These are phyloP conservation scores for Epichloe hybrida DNA, from an alignment of 2,329 filamentous ascomycete genomes.

Conservation along the genomic window DNA sequence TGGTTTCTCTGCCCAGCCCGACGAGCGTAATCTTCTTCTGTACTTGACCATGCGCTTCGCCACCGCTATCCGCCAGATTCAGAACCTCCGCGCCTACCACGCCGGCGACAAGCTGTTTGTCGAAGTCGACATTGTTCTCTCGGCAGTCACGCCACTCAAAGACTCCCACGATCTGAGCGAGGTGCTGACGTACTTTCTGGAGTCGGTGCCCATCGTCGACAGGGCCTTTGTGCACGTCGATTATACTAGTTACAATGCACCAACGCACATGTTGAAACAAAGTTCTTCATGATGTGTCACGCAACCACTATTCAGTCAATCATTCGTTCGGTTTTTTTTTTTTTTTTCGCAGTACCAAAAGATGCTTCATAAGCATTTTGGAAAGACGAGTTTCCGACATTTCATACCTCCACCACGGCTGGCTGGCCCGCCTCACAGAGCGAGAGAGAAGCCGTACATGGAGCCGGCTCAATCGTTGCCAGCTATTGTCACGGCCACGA, in stretches of 20 bases:
- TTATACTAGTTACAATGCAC: slow-evolving; percentile 48
- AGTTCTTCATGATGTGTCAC: slow-evolving; percentile 6
- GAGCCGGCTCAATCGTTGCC: too few species aligned
- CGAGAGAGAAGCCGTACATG: too few species aligned
- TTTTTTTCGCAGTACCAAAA: neutral
- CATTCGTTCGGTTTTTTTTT: too few species aligned
- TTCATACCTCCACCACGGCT: too few species aligned
- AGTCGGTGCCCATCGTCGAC: slow-evolving; percentile 69
- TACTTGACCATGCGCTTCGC: slow-evolving; percentile 93
- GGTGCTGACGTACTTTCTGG: slow-evolving; percentile 69
- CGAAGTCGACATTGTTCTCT: slow-evolving; percentile 69
- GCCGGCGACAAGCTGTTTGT: slow-evolving; percentile 76
- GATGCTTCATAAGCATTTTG: too few species aligned
- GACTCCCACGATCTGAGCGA: slow-evolving; percentile 72
- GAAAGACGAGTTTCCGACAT: too few species aligned
- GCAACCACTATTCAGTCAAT: neutral
- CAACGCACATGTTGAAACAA: slow-evolving; percentile 40
- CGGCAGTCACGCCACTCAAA: slow-evolving; percentile 59
- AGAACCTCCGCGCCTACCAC: slow-evolving; percentile 75
- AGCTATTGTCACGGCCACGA: too few species aligned
- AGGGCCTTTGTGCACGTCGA: slow-evolving; percentile 57
- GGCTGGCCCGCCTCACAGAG: too few species aligned
- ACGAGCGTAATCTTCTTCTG: slow-evolving; percentile 71
- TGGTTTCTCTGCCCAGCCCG: slow-evolving; percentile 63
- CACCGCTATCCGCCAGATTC: slow-evolving; percentile 72